Conservation (phyloP, 1,139 yeast species). For the Ashbya aceris region DNA sequence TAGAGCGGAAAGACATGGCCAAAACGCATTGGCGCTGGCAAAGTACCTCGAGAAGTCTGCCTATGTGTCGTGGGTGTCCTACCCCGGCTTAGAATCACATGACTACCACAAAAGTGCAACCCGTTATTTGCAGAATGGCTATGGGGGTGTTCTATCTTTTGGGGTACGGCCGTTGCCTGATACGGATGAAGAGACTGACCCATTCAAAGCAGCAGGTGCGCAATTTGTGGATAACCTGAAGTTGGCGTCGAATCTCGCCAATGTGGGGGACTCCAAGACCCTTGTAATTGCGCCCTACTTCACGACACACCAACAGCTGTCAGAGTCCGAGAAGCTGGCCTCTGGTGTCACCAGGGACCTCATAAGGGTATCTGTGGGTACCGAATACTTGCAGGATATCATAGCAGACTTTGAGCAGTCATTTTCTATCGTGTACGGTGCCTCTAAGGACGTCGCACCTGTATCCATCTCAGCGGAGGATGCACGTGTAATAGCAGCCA, state of each 20-base stretch:
- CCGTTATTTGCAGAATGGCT: conserved; percentile 69
- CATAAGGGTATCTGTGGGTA: conserved; percentile 83
- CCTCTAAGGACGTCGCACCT: background rate
- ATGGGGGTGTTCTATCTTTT: conserved; percentile 80
- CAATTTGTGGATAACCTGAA: conserved; percentile 72
- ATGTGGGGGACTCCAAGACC: conserved; percentile 94
- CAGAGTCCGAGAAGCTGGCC: conserved; percentile 66
- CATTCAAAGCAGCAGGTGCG: conserved; percentile 68
- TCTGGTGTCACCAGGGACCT: conserved; percentile 84
- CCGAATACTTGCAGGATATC: conserved; percentile 82
- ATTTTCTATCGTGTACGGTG: conserved; percentile 43
- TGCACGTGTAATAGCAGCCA: too few species aligned
- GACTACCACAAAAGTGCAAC: conserved; percentile 73
- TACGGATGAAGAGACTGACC: conserved; percentile 37
- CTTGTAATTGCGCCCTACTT: conserved; percentile 90
- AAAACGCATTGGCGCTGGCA: conserved; percentile 78
- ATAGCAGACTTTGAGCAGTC: conserved; percentile 82
- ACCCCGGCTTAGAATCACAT: conserved; percentile 82
- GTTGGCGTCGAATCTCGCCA: conserved; percentile 85
- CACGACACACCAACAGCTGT: conserved; percentile 90
- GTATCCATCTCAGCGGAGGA: too few species aligned
- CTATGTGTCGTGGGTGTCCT: conserved; percentile 79
- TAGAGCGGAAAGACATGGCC: conserved; percentile 86
- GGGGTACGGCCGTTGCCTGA: conserved; percentile 65
- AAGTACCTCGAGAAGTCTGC: conserved; percentile 62